Evolutionary conservation across 306 rosid species (phyloP), one percentile per base, ranked within the genome.

Genomic region (Rubus idaeus): DNA sequence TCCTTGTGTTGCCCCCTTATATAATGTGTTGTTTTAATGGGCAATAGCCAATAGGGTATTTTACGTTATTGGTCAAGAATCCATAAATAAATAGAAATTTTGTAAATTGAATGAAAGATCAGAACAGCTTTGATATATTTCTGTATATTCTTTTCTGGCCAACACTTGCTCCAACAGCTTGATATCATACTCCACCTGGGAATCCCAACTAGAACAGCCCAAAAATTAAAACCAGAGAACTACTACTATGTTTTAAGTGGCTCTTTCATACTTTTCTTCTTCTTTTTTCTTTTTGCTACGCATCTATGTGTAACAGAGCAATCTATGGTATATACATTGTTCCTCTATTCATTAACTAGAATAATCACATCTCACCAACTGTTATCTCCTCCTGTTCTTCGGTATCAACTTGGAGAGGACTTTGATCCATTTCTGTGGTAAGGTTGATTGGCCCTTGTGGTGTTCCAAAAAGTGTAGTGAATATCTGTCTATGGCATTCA

Each of bases 401-500:
- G 26, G 60, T 55, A 75, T 83, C 70, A 72, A 66, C 79, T 65
- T 82, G 84, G 46, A 64, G 20, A 26, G 16, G 78, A 81, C 57
- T 71, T 75, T 81, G 86, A 75, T 77, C 83, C 23, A 75, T 60
- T 67, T 80, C 83, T 60, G 58, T 11, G 17, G 81, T 47, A 78
- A 82, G n/a, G 80, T 70, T 76, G 70, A 89, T 84, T 10, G 91
- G 96, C 57, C 98, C 98, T 87, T 87, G 97, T 40, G 98, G 98
- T 81, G 93, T 90, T 88, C 98, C 97, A 5, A 95, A 90, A 51
- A 95, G 88, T 81, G 97, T 88, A 35, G 98, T 95, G 51, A 95
- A 95, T 76, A 95, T 90, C 87, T 95, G 98, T 77, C 97, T 83
- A 76, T 95, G 98, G 88, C 98, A 95, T 88, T 95, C 97, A 17